These are phyloP conservation scores for Cryptococcus hybrid DNA, from an alignment of 1,284 basidiomycete genomes.

Conservation along the genomic window DNA sequence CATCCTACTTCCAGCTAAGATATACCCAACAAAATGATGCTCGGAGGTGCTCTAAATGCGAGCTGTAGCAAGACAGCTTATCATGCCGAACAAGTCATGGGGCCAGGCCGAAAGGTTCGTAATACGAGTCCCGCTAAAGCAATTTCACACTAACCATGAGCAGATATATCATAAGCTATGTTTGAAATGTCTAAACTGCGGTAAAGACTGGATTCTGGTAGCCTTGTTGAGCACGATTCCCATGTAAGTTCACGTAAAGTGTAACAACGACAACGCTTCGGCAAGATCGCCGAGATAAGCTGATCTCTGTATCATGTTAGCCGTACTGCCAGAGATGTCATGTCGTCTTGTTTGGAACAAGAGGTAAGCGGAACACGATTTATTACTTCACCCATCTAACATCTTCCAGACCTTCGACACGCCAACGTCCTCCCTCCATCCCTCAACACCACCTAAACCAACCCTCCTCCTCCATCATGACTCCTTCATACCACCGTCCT, in stretches of 20 bases:
- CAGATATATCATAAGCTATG: conserved; percentile 53
- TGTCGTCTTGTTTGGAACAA: conserved; percentile 43
- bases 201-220: conserved; percentile 49
- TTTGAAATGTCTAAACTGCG: conserved; percentile 48
- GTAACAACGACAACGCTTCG: too few relatives aligned
- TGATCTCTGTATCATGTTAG: conserved; percentile 9
- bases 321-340: conserved; percentile 49
- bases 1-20: too few relatives aligned
- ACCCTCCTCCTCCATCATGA: conserved; percentile 2
- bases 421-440: conserved; percentile 25
- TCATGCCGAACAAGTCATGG: conserved; percentile 50
- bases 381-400: not conserved
- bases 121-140: not conserved
- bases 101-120: conserved; percentile 47
- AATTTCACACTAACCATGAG: not conserved
- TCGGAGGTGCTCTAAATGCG: conserved; percentile 31
- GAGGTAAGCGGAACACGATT: conserved; percentile 27
- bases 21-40: too few relatives aligned
- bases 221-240: conserved; percentile 48
- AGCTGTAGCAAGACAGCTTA: conserved; percentile 45
- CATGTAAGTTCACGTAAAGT: conserved; percentile 23
- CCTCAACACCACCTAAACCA: conserved; percentile 9
- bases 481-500: conserved; percentile 12
- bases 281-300: not conserved
- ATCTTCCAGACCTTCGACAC: conserved; percentile 39